Conservation (phyloP, 352 stramenopile genomes). For the Thalassiosira hispida region DNA sequence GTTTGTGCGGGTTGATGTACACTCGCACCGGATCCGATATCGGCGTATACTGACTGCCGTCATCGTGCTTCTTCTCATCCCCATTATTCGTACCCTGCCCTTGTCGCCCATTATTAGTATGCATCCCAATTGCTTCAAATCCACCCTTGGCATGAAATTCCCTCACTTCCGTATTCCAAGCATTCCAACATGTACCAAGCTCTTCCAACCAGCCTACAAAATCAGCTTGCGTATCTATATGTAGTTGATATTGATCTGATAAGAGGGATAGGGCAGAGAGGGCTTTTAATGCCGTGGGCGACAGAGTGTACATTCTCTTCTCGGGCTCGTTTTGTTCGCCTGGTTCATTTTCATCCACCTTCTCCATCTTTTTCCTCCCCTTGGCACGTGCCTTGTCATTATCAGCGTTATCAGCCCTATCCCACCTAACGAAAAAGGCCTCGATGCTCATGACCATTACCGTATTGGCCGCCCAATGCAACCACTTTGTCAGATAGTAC, state of each 20-base stretch:
- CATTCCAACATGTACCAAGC: conserved; percentile 18
- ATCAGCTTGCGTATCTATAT: conserved; percentile 7
- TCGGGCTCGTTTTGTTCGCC: conserved; percentile 3
- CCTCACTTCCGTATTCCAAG: conserved; percentile 10
- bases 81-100: not conserved
- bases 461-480: too few relatives aligned
- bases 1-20: too few relatives aligned
- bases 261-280: conserved; percentile 40
- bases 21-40: too few relatives aligned
- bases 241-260: conserved; percentile 46
- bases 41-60: too few relatives aligned
- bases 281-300: not conserved
- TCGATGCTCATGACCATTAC: too few relatives aligned
- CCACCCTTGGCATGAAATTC: not conserved
- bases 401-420: too few relatives aligned
- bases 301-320: conserved; percentile 8
- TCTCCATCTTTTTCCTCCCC: too few relatives aligned
- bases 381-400: too few relatives aligned
- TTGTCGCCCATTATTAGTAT: not conserved
- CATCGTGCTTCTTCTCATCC: not conserved
- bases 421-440: too few relatives aligned
- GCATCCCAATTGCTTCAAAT: not conserved
- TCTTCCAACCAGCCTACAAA: conserved; percentile 21
- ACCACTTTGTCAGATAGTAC: too few relatives aligned
- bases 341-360: not conserved